Evolutionary conservation across 352 stramenopile genomes (phyloP), one percentile per base, ranked within the genome.

Genomic region (Phytophthora hybrid): DNA sequence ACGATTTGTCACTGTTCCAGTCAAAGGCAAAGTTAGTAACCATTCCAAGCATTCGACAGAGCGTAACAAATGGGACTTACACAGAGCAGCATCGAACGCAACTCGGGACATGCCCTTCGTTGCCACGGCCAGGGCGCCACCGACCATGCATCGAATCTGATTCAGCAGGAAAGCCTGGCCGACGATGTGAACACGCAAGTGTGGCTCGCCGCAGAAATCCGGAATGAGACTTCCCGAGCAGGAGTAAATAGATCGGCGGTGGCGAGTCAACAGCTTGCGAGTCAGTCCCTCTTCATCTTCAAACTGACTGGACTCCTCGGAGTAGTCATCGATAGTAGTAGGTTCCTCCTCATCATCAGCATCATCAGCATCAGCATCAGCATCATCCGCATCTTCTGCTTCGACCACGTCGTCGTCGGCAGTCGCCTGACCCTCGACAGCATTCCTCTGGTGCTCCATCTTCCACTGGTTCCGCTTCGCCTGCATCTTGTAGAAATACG

Each of bases 121-220:
- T 0, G 88, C 89, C 16, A 97, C 88, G 29, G 88, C 89, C 11
- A 98, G 59, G 8, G 92, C 93, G 11, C 84, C 92, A 31, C 92
- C 92, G 26, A 98, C 77, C 92, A 98, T 97, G 53, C 91, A 94
- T 9, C 93, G 91, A 57, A 98, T 97, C 79, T 98, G 93, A 69
- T 97, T 95, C 34, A 96, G 77, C 52, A 97, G 64, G 66, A 97
- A 97, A 16, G 90, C 89, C 41, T 95, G 87, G 26, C 87, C 91
- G 5, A 91, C 85, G 26, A 97, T 90, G 58, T 90, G 87, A 26
- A 97, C 79, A 13, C 88, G 85, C 41, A 97, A n/a, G 62, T 84
- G 91, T 23, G 83, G 82, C 41, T 90, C 69, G 29, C 84, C 86
- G 44, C 58, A 73, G 31, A 95, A 91, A 63, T 95, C 78, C 1